Evolutionary conservation across 306 rosid genomes (phyloP).

Genomic region (Boehmeria nivea): DNA sequence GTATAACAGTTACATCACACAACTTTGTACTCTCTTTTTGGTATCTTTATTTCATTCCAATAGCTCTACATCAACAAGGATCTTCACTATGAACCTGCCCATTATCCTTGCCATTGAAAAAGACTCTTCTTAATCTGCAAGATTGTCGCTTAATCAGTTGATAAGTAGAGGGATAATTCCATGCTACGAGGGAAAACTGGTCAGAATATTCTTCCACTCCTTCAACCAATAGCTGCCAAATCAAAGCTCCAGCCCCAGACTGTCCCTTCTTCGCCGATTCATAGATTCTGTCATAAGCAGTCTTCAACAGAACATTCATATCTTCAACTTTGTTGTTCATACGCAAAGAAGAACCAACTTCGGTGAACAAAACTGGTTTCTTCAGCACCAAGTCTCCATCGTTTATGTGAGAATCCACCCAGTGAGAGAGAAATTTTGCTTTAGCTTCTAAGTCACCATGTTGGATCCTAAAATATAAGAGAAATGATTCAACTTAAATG

Average conservation of each 20-base stretch:
- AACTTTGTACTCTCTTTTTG: background rate
- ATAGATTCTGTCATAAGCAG: conserved; percentile 4
- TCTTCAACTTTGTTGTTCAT: background rate
- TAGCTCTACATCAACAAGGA: conserved; percentile 5
- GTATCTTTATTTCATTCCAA: background rate
- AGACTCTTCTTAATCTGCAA: conserved; percentile 12
- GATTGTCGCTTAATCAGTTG: conserved; percentile 12
- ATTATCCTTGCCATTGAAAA: background rate
- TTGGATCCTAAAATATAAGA: conserved; percentile 4
- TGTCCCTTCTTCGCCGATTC: conserved; percentile 13
- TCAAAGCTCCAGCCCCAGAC: conserved; percentile 20
- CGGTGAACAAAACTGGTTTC: conserved; percentile 20
- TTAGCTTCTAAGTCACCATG: conserved; percentile 6
- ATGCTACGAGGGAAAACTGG: conserved; percentile 12
- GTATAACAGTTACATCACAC: background rate
- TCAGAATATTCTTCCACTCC: conserved; percentile 21
- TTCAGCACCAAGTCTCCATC: conserved; percentile 16
- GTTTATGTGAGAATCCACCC: conserved; percentile 17
- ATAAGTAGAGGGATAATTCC: conserved; percentile 13
- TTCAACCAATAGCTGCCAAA: conserved; percentile 20
- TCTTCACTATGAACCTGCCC: background rate
- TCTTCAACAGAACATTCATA: background rate
- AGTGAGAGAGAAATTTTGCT: conserved; percentile 10
- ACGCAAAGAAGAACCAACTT: conserved; percentile 8
- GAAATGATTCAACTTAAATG: background rate